Evolutionary conservation across 2,329 filamentous ascomycete genomes (phyloP), one percentile per base, ranked within the genome.

Genomic region (Monosporascus sp.): DNA sequence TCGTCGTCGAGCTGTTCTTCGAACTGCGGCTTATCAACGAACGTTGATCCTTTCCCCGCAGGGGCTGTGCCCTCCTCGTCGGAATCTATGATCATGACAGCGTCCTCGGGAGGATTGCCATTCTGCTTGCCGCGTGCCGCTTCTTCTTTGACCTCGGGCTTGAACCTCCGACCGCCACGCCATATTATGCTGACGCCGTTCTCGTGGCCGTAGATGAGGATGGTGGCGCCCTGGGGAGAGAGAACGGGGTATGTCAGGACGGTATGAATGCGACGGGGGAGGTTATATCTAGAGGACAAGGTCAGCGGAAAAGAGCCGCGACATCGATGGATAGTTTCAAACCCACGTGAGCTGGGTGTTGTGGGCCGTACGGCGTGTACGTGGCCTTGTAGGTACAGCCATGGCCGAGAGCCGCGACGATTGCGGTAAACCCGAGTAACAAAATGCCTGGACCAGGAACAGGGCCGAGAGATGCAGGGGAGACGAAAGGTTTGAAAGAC

Each of bases 151-250:
- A 55, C 51, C 1, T 68, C 58, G 2, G 72, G 56, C 63, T 83
- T 86, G 61, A 87, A 80, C n/a, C 75, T 74, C 49, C 76, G 76
- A 11, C 84, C 84, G 46, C 84, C 84, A 43, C 82, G 78, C 84
- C 84, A 87, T 24, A 82, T 68, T 38, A 87, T 62, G 3, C 78
- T 82, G 43, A 86, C 68, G 45, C 84, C 84, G 65, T 79, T 82
- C 55, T 85, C 81, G 60, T 86, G 83, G 46, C 80, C 83, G 61
- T 85, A 85, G 45, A 87, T 69, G 26, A 87, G 65, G 62, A 87
- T 78, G 2, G 78, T 82, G 7, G 84, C 84, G 37, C 84, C 84
- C 62, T 87, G 84, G 2, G 82, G 77, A 1, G 84, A 85, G 54
- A 76, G 74, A 18, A 84, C 72, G 1, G 84, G 84, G 62, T 86